A percentile compares a stretch with the other conserved stretches of the same genome.
Conservation (phyloP, 2,329 filamentous ascomycete species). For the Nemania sp. region DNA sequence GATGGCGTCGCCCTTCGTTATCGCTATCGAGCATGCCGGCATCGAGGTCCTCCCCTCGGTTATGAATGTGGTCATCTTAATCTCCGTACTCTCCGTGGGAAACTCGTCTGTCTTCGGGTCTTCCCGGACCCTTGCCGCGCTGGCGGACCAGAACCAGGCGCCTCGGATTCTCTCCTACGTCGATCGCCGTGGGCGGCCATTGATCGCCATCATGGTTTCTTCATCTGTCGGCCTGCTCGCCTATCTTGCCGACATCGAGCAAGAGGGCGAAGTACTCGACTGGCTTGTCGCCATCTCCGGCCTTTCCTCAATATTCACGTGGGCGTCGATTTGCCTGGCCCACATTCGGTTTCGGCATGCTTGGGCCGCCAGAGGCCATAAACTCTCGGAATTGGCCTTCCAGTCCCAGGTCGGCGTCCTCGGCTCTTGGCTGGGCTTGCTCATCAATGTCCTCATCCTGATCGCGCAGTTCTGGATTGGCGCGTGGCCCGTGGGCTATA, state of each 20-base stretch:
- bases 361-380: constrained; percentile 73
- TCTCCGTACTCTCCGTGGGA: constrained; percentile 87
- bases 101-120: constrained; percentile 93
- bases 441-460: constrained; percentile 76
- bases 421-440: constrained; percentile 80
- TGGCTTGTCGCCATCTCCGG: constrained; percentile 81
- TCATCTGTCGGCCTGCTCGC: constrained; percentile 72
- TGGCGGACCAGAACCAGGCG: constrained; percentile 86
- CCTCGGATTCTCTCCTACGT: constrained; percentile 79
- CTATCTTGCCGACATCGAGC: constrained; percentile 70
- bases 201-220: constrained; percentile 72
- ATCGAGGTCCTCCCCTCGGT: constrained; percentile 81
- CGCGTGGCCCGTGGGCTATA: constrained; percentile 71
- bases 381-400: constrained; percentile 80
- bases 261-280: constrained; percentile 68
- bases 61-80: constrained; percentile 94
- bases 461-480: constrained; percentile 88
- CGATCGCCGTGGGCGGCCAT: constrained; percentile 78
- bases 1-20: constrained; percentile 89
- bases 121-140: constrained; percentile 84
- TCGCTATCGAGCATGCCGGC: constrained; percentile 81
- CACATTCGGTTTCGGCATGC: constrained; percentile 89
- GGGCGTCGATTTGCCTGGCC: constrained; percentile 83
- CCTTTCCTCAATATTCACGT: constrained; percentile 76
- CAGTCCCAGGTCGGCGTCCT: constrained; percentile 75